Percentiles rank a stretch among this genome's conserved stretches.
These are phyloP conservation scores for Lodderomyces margitis DNA, from an alignment of 1,139 yeast species.

Conservation along the genomic window DNA sequence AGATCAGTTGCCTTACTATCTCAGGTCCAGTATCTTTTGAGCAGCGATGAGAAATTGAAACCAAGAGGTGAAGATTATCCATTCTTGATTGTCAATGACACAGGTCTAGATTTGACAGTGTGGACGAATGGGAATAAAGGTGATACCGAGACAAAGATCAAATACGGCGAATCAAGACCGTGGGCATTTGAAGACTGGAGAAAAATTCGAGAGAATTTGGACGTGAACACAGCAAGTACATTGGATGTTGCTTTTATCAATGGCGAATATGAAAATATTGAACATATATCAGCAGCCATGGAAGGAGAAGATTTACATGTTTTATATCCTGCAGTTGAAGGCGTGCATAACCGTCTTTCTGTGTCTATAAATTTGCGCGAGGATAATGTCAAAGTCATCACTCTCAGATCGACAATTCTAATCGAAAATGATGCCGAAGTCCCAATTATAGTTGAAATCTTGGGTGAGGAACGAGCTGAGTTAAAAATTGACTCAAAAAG, in stretches of 20 bases:
- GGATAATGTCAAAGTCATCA: constrained; percentile 76
- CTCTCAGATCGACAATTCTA: constrained; percentile 70
- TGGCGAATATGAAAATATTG: constrained; percentile 53
- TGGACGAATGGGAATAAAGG: constrained; percentile 54
- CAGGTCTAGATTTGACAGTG: constrained; percentile 74
- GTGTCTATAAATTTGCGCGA: constrained; percentile 69
- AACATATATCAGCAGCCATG: constrained; percentile 62
- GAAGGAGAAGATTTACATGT: constrained; percentile 83
- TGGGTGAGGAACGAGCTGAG: constrained; percentile 22
- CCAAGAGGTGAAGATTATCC: constrained; percentile 85
- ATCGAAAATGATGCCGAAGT: constrained; percentile 72
- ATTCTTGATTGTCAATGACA: constrained; percentile 75
- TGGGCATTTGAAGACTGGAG: constrained; percentile 98
- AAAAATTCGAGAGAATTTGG: constrained; percentile 74
- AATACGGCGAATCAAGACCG: constrained; percentile 53
- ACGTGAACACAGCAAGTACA: constrained; percentile 60
- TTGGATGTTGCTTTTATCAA: constrained; percentile 60
- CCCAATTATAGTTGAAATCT: constrained; percentile 45
- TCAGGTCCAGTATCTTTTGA: constrained; percentile 58
- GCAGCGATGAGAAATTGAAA: constrained; percentile 51
- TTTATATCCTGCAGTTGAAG: constrained; percentile 59
- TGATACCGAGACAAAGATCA: constrained; percentile 31
- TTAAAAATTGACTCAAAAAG: constrained; percentile 51
- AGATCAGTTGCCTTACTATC: constrained; percentile 77
- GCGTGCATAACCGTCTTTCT: constrained; percentile 70